Evolutionary conservation across 257 asterid species (phyloP), one percentile per base, ranked within the genome.

Genomic region (Solanum dulcamara): DNA sequence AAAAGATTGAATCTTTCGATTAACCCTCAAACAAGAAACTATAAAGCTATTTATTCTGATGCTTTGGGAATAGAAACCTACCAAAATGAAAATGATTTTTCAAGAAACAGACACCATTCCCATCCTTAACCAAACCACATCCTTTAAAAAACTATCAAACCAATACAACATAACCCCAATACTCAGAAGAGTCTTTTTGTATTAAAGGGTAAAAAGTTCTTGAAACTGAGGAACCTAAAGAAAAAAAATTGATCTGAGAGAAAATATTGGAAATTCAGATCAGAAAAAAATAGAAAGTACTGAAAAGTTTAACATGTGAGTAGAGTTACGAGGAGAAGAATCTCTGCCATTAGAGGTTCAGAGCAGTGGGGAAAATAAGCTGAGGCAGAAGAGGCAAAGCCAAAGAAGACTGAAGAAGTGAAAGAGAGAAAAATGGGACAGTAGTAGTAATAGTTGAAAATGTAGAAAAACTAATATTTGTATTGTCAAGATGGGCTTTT

Each of bases 81-180:
- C 95, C 95, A 93, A 86, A 70, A 88, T 86, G 91, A 88, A 91
- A 90, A 88, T 88, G 89, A 60, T 86, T 88, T 86, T 85, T 84
- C 18, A 87, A 85, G 84, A 87, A 86, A 85, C 85, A 90, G 84
- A 75, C 88, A 86, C 85, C 88, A 70, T 70, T 70, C 35, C 15
- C 30, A 70, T 70, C 44, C 79, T 70, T 70, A 18, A 70, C 48
- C 79, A 67, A 66, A 66, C 30, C 24, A 66, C 42, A 66, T 30
- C 67, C 20, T 14, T 66, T 30, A 26, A 30, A 66, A 66, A 30
- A n/a, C 20, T 28, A 66, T 28, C n/a, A 66, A 66, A 15, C 40
- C 74, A 81, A 81, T 11, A 42, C 53, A 81, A 46, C 22, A 46
- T n/a, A 81, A 81, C 30, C 85, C 46, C 85, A 81, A 81, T 20